phyloP scores from a whole-genome alignment of 208 protist species.

The Acanthamoeba royreba region DNA sequence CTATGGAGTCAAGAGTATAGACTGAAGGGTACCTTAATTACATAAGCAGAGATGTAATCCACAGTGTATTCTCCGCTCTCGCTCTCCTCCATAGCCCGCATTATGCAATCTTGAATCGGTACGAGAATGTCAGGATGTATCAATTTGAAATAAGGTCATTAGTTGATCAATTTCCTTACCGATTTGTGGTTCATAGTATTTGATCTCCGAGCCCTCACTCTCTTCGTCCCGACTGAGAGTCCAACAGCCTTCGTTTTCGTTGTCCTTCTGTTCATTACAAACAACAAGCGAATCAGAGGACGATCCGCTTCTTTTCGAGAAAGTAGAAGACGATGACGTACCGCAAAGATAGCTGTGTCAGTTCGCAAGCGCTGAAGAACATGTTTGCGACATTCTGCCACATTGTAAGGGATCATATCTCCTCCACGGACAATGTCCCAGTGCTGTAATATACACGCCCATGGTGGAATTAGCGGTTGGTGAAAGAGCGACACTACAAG shows the following conservation, averaged over 20 bases:
- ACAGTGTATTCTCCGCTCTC: background rate
- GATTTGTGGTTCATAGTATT: background rate
- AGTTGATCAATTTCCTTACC: background rate
- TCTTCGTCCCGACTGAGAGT: background rate
- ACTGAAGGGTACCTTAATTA: background rate
- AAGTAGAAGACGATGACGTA: background rate
- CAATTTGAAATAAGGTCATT: background rate
- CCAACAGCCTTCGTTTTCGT: background rate
- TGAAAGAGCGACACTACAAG: background rate
- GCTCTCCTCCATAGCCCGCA: background rate
- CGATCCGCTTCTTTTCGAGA: too few species aligned
- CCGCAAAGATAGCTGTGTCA: background rate
- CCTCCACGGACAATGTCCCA: background rate
- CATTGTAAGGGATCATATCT: background rate
- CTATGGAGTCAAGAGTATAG: background rate
- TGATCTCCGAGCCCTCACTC: background rate
- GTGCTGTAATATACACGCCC: too few species aligned
- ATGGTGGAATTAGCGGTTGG: background rate
- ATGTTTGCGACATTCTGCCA: background rate
- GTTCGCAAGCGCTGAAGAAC: background rate
- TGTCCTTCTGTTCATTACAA: background rate
- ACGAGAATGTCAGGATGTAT: background rate
- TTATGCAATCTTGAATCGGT: background rate
- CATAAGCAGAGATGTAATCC: background rate
- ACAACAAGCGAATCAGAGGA: background rate